Conservation (phyloP, 2,329 filamentous ascomycete genomes). For the Plectosphaerella plurivora region DNA sequence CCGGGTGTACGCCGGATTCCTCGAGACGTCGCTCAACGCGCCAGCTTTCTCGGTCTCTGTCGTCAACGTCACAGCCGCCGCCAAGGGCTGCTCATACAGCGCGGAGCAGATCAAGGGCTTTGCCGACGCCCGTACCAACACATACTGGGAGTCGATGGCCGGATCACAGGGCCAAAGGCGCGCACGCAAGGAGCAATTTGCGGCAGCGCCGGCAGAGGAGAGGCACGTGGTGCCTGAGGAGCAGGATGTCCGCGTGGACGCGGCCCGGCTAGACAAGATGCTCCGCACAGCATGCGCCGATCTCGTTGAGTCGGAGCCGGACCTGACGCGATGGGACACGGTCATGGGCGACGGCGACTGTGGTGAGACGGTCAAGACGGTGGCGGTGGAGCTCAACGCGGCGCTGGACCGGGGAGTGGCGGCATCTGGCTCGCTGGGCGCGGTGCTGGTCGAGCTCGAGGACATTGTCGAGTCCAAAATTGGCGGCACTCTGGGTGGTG, state of each 20-base stretch:
- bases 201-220: slow-evolving; percentile 27
- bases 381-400: slow-evolving; percentile 43
- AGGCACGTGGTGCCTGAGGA: slow-evolving; percentile 29
- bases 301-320: slow-evolving; percentile 54
- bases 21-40: slow-evolving; percentile 70
- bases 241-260: slow-evolving; percentile 46
- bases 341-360: slow-evolving; percentile 64
- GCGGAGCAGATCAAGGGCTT: slow-evolving; percentile 54
- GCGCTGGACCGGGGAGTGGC: slow-evolving; percentile 36
- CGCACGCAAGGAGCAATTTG: slow-evolving; percentile 37
- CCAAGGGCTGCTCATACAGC: slow-evolving; percentile 39
- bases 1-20: slow-evolving; percentile 56
- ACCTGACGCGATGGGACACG: slow-evolving; percentile 59
- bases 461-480: slow-evolving; percentile 53
- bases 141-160: slow-evolving; percentile 47
- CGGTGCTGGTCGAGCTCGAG: slow-evolving; percentile 43
- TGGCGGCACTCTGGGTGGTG: slow-evolving; percentile 48
- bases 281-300: slow-evolving; percentile 49
- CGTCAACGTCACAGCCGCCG: slow-evolving; percentile 51
- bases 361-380: slow-evolving; percentile 55
- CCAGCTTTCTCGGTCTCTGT: slow-evolving; percentile 67
- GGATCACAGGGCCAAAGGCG: slow-evolving; percentile 35
- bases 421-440: slow-evolving; percentile 37
- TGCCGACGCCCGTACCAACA: slow-evolving; percentile 60
- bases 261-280: slow-evolving; percentile 45